Evolutionary conservation across 2,329 filamentous ascomycete genomes (phyloP).

Genomic region (Helotiales sp.): DNA sequence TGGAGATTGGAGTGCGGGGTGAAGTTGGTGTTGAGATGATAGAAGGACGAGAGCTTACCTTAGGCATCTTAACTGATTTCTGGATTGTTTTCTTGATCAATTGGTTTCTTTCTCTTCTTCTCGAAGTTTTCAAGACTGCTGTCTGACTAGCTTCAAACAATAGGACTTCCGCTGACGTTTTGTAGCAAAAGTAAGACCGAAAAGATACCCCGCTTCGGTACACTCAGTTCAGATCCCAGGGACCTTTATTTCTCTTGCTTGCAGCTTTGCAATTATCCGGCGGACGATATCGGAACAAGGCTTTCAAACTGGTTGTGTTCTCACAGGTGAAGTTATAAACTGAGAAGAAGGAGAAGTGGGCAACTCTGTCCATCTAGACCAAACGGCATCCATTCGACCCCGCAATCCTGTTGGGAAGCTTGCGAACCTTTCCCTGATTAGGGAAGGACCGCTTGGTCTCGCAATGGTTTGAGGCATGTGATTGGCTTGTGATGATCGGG

Average conservation of each 20-base stretch:
- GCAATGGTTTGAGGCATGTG: background rate
- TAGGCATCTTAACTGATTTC: slow-evolving; percentile 6
- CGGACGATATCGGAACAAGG: background rate
- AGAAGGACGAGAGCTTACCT: slow-evolving; percentile 5
- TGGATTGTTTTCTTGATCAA: background rate
- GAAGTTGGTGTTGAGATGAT: background rate
- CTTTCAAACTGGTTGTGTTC: background rate
- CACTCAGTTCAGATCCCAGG: background rate
- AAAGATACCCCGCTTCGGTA: background rate
- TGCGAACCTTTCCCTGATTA: background rate
- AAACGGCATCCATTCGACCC: background rate
- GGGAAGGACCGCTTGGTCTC: background rate
- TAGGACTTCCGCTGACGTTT: background rate
- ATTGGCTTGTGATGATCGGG: background rate
- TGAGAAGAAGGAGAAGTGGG: background rate
- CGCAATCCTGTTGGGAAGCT: background rate
- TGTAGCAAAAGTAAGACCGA: background rate
- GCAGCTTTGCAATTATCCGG: slow-evolving; percentile 2
- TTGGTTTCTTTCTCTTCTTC: background rate
- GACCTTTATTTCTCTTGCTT: background rate
- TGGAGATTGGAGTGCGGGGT: background rate
- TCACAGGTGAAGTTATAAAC: background rate
- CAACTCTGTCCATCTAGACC: background rate
- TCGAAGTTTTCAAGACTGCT: background rate
- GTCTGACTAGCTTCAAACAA: background rate